A percentile compares a stretch with the other conserved stretches of the same genome.
phyloP scores from a whole-genome alignment of 1,284 basidiomycete species.

The Trametes versicolor region DNA sequence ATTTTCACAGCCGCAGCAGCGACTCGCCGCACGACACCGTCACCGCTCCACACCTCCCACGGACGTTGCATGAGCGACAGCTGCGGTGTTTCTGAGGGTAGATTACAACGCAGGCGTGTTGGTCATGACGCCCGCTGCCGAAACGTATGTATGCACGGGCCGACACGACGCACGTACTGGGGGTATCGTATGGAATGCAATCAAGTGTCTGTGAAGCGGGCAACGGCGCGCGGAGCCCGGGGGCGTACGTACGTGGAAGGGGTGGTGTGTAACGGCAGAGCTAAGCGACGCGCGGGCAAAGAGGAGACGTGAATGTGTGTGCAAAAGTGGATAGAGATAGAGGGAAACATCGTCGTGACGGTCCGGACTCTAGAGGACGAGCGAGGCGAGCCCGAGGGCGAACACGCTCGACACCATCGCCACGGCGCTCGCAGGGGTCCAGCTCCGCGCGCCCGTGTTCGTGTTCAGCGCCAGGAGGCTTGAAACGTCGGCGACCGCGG shows the following conservation, averaged over 20 bases:
- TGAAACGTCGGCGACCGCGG: conserved; percentile 26
- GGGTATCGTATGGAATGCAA: conserved; percentile 25
- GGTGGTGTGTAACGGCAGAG: conserved; percentile 7
- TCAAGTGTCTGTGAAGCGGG: conserved; percentile 24
- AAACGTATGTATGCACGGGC: conserved; percentile 29
- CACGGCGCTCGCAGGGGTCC: conserved; percentile 28
- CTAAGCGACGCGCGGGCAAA: conserved; percentile 1
- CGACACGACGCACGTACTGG: conserved; percentile 23
- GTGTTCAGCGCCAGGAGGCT: conserved; percentile 17
- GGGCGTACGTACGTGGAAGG: conserved; percentile 9
- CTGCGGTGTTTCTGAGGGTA: conserved; percentile 4
- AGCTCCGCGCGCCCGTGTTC: conserved; percentile 28
- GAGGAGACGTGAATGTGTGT: conserved; percentile 14
- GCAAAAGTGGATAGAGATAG: conserved; percentile 13
- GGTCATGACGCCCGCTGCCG: conserved; percentile 31
- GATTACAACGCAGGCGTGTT: conserved; percentile 32
- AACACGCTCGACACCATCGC: conserved; percentile 27
- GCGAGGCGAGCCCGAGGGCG: conserved; percentile 30
- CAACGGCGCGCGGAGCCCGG: not conserved
- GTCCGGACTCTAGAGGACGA: conserved; percentile 31
- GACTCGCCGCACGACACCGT: not conserved
- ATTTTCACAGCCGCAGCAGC: not conserved
- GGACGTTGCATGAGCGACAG: not conserved
- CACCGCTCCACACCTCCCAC: not conserved
- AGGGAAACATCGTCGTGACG: conserved; percentile 11